These are phyloP conservation scores for Cryptococcus jaspeensis DNA, from an alignment of 1,284 basidiomycete species.

Conservation along the genomic window DNA sequence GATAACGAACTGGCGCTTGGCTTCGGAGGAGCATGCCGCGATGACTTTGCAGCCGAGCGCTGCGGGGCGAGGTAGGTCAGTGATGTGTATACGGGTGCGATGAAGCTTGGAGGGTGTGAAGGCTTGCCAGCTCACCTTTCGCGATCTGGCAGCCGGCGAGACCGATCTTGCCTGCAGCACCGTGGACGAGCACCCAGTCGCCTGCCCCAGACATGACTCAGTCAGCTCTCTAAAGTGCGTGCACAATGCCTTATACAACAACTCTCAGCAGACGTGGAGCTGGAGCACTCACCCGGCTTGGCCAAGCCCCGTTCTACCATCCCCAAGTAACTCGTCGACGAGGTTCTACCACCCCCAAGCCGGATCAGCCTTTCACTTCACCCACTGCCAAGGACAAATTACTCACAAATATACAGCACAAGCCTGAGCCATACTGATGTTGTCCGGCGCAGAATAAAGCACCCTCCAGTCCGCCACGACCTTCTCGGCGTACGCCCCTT, in stretches of 20 bases:
- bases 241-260: no score
- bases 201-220: conserved; percentile 52
- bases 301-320: conserved; percentile 78
- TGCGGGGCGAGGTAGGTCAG: conserved; percentile 4
- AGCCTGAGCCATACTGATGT: conserved; percentile 67
- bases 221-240: no score
- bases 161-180: conserved; percentile 84
- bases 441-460: conserved; percentile 62
- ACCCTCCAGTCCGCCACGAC: conserved; percentile 58
- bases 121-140: conserved; percentile 55
- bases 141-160: conserved; percentile 86
- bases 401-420: conserved; percentile 37
- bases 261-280: no score
- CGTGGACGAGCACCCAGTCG: conserved; percentile 85
- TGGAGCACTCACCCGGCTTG: conserved; percentile 64
- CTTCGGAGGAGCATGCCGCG: conserved; percentile 50
- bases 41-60: conserved; percentile 54
- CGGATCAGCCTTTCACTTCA: neutral
- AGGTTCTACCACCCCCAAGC: conserved; percentile 57
- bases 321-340: conserved; percentile 86
- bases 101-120: no score
- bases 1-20: conserved; percentile 51
- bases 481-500: conserved; percentile 74
- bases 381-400: neutral
- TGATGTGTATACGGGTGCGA: neutral